Base-by-base conservation (phyloP, 2,329 filamentous ascomycete species). In the Cephalotrichum gorgonifer region DNA sequence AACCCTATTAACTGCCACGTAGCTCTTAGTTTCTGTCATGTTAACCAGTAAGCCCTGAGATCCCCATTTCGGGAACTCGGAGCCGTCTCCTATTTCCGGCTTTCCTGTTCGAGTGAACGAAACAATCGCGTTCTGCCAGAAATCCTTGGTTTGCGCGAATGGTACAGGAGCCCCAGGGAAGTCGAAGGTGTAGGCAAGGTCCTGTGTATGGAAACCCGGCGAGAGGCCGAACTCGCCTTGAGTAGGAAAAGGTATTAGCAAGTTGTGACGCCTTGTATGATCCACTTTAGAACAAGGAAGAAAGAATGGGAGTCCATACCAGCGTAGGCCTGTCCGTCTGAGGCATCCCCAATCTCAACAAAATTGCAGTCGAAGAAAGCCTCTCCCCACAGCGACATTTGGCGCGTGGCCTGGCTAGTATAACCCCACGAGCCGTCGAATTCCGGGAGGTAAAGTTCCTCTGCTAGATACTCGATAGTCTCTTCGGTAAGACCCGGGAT, bases 181-280 rank as follows among this genome's bases (percentile, higher is more conserved):
- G 28, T 51, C 46, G 23, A 54, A 52, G 8, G 48, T 54, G 28
- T 52, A 54, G 15, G n/a, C 35, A 9, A 51, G 45, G 39, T 52
- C 52, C 27, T 54, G 52, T 33, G 44, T 52, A 23, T 53, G 51
- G 17, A 53, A 47, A 12, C 51, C 50, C 11, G 53, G 51, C 17
- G 50, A 43, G 26, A 54, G 43, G 28, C 30, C 41, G 26, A 54
- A 53, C 14, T 48, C 41, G 14, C 52, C 53, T 53, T 22, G 17
- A 12, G 23, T 12, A 43, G 6, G n/a, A 20, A 15, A 7, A 12
- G 6, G n/a, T 26, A 17, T 49, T 35, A 50, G 43, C 27, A 35
- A 28, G 8, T 20, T 25, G 9, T 17, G 33, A 5, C 7, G 20
- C 23, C 6, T 17, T 23, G 22, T 47, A 4, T 30, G 28, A 30